phyloP scores from a whole-genome alignment of 1,284 basidiomycete species.

The Tausonia pullulans region DNA sequence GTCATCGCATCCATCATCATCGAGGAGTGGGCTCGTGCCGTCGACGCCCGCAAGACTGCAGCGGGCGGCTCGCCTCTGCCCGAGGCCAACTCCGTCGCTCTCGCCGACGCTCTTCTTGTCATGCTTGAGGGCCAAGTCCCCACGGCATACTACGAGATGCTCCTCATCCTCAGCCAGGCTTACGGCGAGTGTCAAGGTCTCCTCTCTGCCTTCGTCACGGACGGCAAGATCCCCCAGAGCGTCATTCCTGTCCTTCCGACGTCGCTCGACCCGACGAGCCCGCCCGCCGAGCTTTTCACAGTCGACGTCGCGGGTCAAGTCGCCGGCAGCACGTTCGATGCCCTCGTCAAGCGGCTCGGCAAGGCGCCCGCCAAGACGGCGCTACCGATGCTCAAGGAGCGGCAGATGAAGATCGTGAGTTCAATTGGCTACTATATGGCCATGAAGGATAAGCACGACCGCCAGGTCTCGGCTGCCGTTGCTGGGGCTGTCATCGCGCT shows the following conservation, averaged over 20 bases:
- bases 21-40: conserved; percentile 73
- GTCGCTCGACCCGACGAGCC: conserved; percentile 61
- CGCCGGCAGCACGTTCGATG: conserved; percentile 58
- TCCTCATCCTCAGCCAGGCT: conserved; percentile 64
- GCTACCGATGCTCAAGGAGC: conserved; percentile 62
- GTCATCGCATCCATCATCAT: conserved; percentile 72
- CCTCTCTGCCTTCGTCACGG: conserved; percentile 64
- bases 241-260: conserved; percentile 68
- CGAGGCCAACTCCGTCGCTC: conserved; percentile 45
- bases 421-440: conserved; percentile 73
- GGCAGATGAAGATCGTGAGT: conserved; percentile 57
- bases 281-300: conserved; percentile 58
- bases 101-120: conserved; percentile 53
- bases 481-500: conserved; percentile 84
- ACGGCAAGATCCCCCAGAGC: conserved; percentile 72
- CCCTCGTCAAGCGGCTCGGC: conserved; percentile 39
- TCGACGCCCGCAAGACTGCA: conserved; percentile 18
- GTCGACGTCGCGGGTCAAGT: conserved; percentile 66
- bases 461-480: conserved; percentile 76
- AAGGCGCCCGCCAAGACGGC: conserved; percentile 72
- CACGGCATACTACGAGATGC: conserved; percentile 84
- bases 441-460: conserved; percentile 76
- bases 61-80: conserved; percentile 20
- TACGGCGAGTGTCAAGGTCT: conserved; percentile 70
- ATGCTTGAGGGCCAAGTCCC: conserved; percentile 67